Evolutionary conservation across 352 stramenopile species (phyloP).

Genomic region (Phytophthora tentaculata): DNA sequence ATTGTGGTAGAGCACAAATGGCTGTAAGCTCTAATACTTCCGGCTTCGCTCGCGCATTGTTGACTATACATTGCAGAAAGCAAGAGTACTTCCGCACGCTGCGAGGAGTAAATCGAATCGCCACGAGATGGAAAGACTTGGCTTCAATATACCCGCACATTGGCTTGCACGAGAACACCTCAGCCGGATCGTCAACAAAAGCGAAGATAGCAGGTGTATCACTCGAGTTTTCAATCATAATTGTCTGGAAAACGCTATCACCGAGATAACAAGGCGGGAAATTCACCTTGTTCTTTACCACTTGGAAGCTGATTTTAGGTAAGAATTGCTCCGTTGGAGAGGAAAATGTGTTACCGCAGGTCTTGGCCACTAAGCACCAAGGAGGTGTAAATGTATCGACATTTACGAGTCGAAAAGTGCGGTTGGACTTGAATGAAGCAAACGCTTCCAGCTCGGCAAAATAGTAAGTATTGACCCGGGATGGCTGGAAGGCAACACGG

Average conservation of each 20-base stretch:
- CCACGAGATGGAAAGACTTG: conserved; percentile 85
- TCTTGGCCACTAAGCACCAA: conserved; percentile 82
- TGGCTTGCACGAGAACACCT: conserved; percentile 80
- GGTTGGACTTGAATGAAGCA: conserved; percentile 93
- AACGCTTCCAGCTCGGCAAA: conserved; percentile 90
- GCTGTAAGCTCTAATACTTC: conserved; percentile 66
- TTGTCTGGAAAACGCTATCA: conserved; percentile 90
- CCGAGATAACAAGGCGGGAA: conserved; percentile 91
- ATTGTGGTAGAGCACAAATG: conserved; percentile 56
- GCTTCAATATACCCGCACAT: conserved; percentile 67
- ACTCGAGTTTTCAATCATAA: conserved; percentile 86
- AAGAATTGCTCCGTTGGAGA: conserved; percentile 88
- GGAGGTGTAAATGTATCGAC: conserved; percentile 92
- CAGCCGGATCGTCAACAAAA: conserved; percentile 69
- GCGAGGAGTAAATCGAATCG: conserved; percentile 76
- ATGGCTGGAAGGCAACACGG: conserved; percentile 82
- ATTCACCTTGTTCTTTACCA: conserved; percentile 60
- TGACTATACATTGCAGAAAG: conserved; percentile 71
- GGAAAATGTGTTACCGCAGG: conserved; percentile 89
- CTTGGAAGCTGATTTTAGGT: conserved; percentile 76
- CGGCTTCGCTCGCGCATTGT: conserved; percentile 59
- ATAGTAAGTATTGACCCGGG: conserved; percentile 86
- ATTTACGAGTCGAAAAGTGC: conserved; percentile 94
- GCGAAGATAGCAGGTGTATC: conserved; percentile 90
- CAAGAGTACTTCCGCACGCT: conserved; percentile 56